phyloP scores from a whole-genome alignment of 1,139 yeast genomes.

The Blastobotrys ciferrii region DNA sequence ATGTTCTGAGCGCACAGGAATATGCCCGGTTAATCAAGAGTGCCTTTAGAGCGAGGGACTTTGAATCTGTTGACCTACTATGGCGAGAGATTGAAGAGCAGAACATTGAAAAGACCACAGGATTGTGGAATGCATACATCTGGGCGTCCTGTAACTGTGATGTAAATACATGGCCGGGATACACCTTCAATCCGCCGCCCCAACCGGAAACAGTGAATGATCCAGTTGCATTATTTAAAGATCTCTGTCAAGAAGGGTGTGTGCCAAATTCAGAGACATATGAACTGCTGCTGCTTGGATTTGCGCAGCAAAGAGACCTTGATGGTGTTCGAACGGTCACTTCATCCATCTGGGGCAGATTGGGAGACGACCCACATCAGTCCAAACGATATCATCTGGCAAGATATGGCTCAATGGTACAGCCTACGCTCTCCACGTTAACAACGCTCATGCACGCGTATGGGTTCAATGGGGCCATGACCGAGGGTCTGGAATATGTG shows the following conservation, averaged over 20 bases:
- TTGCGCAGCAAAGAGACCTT: slow-evolving; percentile 31
- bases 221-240: slow-evolving; percentile 29
- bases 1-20: slow-evolving; percentile 26
- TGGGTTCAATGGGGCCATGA: slow-evolving; percentile 29
- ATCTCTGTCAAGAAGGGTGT: slow-evolving; percentile 32
- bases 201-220: slow-evolving; percentile 26
- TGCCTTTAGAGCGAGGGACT: slow-evolving; percentile 30
- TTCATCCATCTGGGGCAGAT: slow-evolving; percentile 33
- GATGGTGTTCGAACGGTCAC: slow-evolving; percentile 26
- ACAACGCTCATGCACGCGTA: slow-evolving; percentile 34
- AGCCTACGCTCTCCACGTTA: slow-evolving; percentile 32
- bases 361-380: slow-evolving; percentile 6
- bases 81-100: slow-evolving; percentile 29
- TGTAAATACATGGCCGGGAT: slow-evolving; percentile 29
- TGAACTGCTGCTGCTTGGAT: slow-evolving; percentile 33
- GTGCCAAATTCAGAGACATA: slow-evolving; percentile 33
- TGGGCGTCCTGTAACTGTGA: slow-evolving; percentile 35
- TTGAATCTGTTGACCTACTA: slow-evolving; percentile 25
- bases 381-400: slow-evolving; percentile 10
- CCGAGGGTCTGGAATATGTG: slow-evolving; percentile 30
- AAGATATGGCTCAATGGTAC: slow-evolving; percentile 20
- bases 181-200: slow-evolving; percentile 8
- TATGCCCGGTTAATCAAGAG: slow-evolving; percentile 30
- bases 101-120: slow-evolving; percentile 23
- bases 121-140: slow-evolving; percentile 38